These are phyloP conservation scores for Penicillium flavigenum DNA, from an alignment of 495 filamentous ascomycete species.

Conservation along the genomic window DNA sequence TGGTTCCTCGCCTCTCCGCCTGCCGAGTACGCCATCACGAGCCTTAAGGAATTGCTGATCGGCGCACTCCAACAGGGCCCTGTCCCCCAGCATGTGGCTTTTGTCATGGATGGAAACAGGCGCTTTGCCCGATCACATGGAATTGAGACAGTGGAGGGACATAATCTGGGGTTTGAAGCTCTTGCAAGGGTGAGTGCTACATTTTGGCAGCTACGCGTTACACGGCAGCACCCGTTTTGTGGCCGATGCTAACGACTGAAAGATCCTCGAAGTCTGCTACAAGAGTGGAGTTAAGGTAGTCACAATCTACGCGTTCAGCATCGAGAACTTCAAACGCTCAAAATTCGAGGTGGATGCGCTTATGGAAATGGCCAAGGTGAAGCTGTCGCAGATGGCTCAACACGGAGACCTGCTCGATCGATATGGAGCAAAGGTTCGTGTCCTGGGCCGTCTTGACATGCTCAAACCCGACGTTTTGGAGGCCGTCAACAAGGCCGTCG, in stretches of 20 bases:
- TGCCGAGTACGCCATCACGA: conserved; percentile 73
- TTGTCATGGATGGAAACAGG: conserved; percentile 98
- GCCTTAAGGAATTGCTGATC: conserved; percentile 76
- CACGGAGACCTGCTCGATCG: conserved; percentile 91
- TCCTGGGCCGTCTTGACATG: conserved; percentile 78
- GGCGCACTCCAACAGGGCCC: conserved; percentile 86
- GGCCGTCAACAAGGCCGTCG: conserved; percentile 77
- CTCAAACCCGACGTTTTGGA: conserved; percentile 83
- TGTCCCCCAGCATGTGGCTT: conserved; percentile 90
- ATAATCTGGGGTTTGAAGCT: conserved; percentile 93
- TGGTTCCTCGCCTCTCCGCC: conserved; percentile 91
- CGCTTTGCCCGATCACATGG: conserved; percentile 85
- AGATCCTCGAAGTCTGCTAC: conserved; percentile 97
- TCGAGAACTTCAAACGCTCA: conserved; percentile 98
- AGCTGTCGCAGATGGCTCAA: conserved; percentile 83
- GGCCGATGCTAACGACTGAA: conserved; percentile 10
- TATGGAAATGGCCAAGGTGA: conserved; percentile 97
- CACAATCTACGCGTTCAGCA: conserved; percentile 96
- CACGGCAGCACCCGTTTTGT: conserved; percentile 1
- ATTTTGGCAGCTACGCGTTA: conserved; percentile 11
- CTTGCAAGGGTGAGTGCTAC: conserved; percentile 65
- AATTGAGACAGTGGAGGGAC: conserved; percentile 97
- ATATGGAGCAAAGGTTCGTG: conserved; percentile 82
- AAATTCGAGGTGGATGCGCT: conserved; percentile 95
- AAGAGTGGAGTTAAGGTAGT: conserved; percentile 91